A percentile compares a stretch with the other conserved stretches of the same genome.
These are phyloP conservation scores for Fusarium gaditjirri DNA, from an alignment of 2,329 filamentous ascomycete genomes.

Conservation along the genomic window DNA sequence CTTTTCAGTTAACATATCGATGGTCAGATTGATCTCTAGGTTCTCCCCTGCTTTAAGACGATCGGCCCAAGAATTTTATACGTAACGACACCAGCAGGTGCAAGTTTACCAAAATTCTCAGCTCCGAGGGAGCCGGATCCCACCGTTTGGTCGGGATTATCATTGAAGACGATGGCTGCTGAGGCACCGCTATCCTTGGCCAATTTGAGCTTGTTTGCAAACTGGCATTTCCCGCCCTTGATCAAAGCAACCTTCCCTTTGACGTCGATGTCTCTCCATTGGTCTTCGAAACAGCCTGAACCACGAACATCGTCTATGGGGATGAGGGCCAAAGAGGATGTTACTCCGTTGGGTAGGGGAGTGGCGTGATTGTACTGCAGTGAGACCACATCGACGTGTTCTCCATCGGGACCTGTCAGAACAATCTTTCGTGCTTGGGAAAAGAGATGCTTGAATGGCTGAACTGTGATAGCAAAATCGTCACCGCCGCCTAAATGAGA, in stretches of 20 bases:
- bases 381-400: constrained; percentile 37
- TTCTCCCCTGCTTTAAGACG: constrained; percentile 47
- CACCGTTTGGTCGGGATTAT: constrained; percentile 56
- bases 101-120: constrained; percentile 48
- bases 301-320: constrained; percentile 48
- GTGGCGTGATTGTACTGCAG: constrained; percentile 57
- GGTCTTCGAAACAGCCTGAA: constrained; percentile 51
- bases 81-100: constrained; percentile 50
- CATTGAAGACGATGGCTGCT: constrained; percentile 69
- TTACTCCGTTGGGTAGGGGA: constrained; percentile 44
- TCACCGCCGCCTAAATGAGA: not conserved
- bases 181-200: constrained; percentile 51
- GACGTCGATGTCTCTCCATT: constrained; percentile 54
- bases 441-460: constrained; percentile 25
- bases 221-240: constrained; percentile 55
- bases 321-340: constrained; percentile 47
- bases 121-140: constrained; percentile 64
- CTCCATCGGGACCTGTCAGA: constrained; percentile 10
- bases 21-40: constrained; percentile 46
- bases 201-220: constrained; percentile 53
- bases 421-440: constrained; percentile 7
- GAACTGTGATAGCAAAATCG: constrained; percentile 11
- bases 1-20: constrained; percentile 52
- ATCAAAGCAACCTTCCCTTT: constrained; percentile 55
- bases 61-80: constrained; percentile 47